Evolutionary conservation across 2,329 filamentous ascomycete species (phyloP).

Genomic region (Dothistroma septosporum): DNA sequence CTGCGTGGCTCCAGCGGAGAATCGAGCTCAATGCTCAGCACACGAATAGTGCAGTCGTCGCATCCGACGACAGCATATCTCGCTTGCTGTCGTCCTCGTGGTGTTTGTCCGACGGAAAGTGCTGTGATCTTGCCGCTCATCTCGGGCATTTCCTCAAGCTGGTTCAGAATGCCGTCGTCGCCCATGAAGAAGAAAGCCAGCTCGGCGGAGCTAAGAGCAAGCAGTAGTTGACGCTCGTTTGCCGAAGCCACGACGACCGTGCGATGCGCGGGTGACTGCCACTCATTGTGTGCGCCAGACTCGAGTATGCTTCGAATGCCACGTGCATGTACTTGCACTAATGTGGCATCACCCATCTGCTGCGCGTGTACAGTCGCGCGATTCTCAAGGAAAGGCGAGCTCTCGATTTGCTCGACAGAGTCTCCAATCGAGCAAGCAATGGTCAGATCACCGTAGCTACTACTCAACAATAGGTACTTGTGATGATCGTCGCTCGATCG

Average conservation of each 20-base stretch:
- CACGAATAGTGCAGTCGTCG: slow-evolving; percentile 91
- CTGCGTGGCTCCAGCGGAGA: slow-evolving; percentile 89
- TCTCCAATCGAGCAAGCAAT: slow-evolving; percentile 93
- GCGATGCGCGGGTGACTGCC: slow-evolving; percentile 87
- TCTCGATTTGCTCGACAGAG: slow-evolving; percentile 90
- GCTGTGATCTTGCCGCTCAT: slow-evolving; percentile 95
- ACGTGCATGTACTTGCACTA: slow-evolving; percentile 94
- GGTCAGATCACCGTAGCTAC: slow-evolving; percentile 51
- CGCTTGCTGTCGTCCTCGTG: slow-evolving; percentile 81
- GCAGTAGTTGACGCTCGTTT: slow-evolving; percentile 87
- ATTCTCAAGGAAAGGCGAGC: slow-evolving; percentile 85
- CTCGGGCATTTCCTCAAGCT: slow-evolving; percentile 74
- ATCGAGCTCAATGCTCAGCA: slow-evolving; percentile 54
- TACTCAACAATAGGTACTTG: slow-evolving; percentile 83
- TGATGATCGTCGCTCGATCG: slow-evolving; percentile 78
- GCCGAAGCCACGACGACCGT: slow-evolving; percentile 93
- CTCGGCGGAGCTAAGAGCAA: slow-evolving; percentile 91
- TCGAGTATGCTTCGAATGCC: slow-evolving; percentile 87
- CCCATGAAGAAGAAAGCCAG: slow-evolving; percentile 99
- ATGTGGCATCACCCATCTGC: slow-evolving; percentile 85
- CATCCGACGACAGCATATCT: slow-evolving; percentile 94
- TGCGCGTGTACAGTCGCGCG: slow-evolving; percentile 90
- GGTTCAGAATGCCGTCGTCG: slow-evolving; percentile 79
- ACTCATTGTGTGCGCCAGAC: slow-evolving; percentile 77
- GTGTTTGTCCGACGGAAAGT: slow-evolving; percentile 87